Base-by-base conservation (phyloP, 768 basidiomycete species). In the Strobilomyces confusus region DNA sequence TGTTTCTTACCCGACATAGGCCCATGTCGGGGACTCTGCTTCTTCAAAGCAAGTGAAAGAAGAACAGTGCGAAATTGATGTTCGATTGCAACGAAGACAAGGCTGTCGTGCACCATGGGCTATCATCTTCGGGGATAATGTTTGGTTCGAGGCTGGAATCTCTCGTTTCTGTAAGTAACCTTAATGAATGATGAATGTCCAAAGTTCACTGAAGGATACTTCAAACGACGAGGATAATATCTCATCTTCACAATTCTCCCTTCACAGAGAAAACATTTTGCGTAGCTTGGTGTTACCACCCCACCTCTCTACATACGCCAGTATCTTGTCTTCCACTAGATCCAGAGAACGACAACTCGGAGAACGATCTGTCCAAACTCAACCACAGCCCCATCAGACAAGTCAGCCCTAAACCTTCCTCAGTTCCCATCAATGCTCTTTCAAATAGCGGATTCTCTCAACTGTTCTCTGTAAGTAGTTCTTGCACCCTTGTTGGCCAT, bases 31-130 rank as follows among this genome's bases (percentile, higher is more conserved):
- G 22, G 67, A 66, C 23, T 75, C 73, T 13, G 58, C 73, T 11
- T 81, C 83, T 22, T 81, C 83, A 4, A 66, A 49, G 85, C 84
- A 51, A 77, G 79, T 37, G 82, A 86, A 90, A 91, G 68, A 89
- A 89, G 67, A 90, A 91, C 62, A 79, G 82, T 58, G 74, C 71
- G 6, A 69, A 67, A 23, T 67, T 81, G 20, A 82, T 84, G 80
- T 88, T 80, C 61, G 86, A 87, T 62, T 74, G 72, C 32, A 80
- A 82, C 58, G 87, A 88, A 57, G 83, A 89, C 69, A 90, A 76
- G 52, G 79, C 77, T 9, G 77, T 84, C 37, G 75, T 77, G 13
- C 74, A 78, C 25, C 78, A 81, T 61, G 55, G 57, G 29, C 51
- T 40, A 36, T 65, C 51, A 50, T 50, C 56, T 36, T 32, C 62